Percentiles rank a stretch among this genome's conserved stretches.
Evolutionary conservation across 2,329 filamentous ascomycete species (phyloP).

Genomic region (Calonectria pauciramosa): DNA sequence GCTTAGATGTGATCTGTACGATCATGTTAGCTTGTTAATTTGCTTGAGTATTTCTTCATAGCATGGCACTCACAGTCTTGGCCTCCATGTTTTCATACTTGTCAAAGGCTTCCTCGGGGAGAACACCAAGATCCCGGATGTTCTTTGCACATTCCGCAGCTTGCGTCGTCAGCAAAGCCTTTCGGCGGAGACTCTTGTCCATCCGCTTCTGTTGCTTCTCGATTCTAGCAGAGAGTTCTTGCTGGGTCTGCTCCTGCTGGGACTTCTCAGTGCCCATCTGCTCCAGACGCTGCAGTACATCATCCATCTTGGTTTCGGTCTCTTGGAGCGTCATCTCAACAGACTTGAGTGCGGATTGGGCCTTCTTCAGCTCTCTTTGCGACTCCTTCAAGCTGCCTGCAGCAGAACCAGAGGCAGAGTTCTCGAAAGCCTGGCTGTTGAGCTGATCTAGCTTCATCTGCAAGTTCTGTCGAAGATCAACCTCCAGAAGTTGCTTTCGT

Average conservation of each 20-base stretch:
- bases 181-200: constrained; percentile 92
- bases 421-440: constrained; percentile 80
- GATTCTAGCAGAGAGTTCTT: constrained; percentile 82
- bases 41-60: not conserved
- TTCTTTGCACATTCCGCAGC: constrained; percentile 87
- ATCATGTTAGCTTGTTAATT: constrained; percentile 29
- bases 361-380: constrained; percentile 84
- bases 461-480: constrained; percentile 90
- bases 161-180: constrained; percentile 82
- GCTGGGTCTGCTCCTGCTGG: constrained; percentile 78
- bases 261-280: constrained; percentile 68
- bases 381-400: constrained; percentile 81
- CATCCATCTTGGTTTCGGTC: constrained; percentile 79
- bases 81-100: constrained; percentile 89
- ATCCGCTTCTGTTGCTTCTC: constrained; percentile 90
- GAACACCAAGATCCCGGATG: constrained; percentile 91
- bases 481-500: constrained; percentile 86
- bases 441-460: constrained; percentile 90
- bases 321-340: constrained; percentile 79
- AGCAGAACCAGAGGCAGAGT: constrained; percentile 69
- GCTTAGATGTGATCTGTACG: constrained; percentile 69
- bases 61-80: constrained; percentile 71
- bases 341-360: constrained; percentile 75
- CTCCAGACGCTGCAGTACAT: constrained; percentile 63
- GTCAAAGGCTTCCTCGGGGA: constrained; percentile 93